These are phyloP conservation scores for Corynascus novoguineensis DNA, from an alignment of 495 filamentous ascomycete genomes.

Conservation along the genomic window DNA sequence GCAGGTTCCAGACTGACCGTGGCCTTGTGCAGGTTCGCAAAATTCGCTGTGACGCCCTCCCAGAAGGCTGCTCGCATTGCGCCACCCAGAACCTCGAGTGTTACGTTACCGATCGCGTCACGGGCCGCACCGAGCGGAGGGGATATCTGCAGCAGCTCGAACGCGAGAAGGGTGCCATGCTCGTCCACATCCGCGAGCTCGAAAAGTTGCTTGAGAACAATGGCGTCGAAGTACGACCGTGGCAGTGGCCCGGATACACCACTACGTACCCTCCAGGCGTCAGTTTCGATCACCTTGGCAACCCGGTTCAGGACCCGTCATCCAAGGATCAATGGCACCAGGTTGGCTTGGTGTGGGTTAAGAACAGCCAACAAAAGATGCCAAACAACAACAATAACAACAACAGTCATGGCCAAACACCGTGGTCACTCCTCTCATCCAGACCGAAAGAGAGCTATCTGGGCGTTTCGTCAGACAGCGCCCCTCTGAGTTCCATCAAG, in stretches of 20 bases:
- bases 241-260: constrained; percentile 28
- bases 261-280: constrained; percentile 29
- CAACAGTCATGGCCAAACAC: constrained; percentile 19
- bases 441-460: constrained; percentile 63
- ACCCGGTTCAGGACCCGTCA: constrained; percentile 27
- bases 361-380: constrained; percentile 28
- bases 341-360: constrained; percentile 47
- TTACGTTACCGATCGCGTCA: constrained; percentile 79
- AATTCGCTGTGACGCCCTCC: constrained; percentile 71
- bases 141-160: constrained; percentile 66
- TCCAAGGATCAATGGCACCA: constrained; percentile 39
- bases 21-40: constrained; percentile 60
- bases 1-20: constrained; percentile 4
- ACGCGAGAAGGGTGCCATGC: constrained; percentile 50
- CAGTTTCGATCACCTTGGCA: constrained; percentile 25
- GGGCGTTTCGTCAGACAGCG: constrained; percentile 61
- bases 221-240: constrained; percentile 38
- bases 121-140: constrained; percentile 70
- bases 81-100: constrained; percentile 64
- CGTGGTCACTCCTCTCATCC: constrained; percentile 27
- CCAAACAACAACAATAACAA: not conserved
- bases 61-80: constrained; percentile 71
- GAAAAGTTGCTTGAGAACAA: constrained; percentile 42
- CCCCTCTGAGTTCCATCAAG: constrained; percentile 64
- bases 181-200: constrained; percentile 45